Evolutionary conservation across 2,329 filamentous ascomycete genomes (phyloP).

Genomic region (Beauveria sp.): DNA sequence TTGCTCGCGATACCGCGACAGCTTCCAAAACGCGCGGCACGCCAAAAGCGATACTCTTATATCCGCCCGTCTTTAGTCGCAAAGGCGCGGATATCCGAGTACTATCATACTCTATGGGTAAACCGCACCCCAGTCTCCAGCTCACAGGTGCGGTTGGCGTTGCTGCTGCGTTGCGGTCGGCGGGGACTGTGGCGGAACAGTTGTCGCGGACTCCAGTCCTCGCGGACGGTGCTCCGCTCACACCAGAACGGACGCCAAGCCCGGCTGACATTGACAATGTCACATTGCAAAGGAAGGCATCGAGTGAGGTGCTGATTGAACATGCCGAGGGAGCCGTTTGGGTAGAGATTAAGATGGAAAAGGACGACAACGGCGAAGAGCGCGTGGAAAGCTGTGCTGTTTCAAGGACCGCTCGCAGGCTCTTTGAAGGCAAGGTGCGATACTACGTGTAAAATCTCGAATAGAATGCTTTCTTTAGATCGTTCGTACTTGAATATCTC

Average conservation of each 20-base stretch:
- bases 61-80: neutral
- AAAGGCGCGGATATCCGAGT: slow-evolving; percentile 20
- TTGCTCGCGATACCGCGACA: slow-evolving; percentile 25
- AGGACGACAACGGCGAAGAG: slow-evolving; percentile 13
- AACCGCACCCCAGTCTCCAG: slow-evolving; percentile 44
- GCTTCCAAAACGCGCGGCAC: neutral
- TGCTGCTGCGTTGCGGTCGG: slow-evolving; percentile 34
- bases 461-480: too few species aligned
- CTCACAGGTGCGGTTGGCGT: slow-evolving; percentile 43
- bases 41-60: neutral
- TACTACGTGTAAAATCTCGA: slow-evolving; percentile 16
- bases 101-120: slow-evolving; percentile 41
- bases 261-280: neutral
- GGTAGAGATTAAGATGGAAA: slow-evolving; percentile 14
- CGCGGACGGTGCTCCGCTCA: slow-evolving; percentile 7
- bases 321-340: neutral
- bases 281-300: neutral
- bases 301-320: neutral
- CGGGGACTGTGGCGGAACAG: slow-evolving; percentile 31
- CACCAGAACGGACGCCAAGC: slow-evolving; percentile 16
- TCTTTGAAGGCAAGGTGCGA: slow-evolving; percentile 25
- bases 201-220: slow-evolving; percentile 10
- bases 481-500: too few species aligned
- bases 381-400: slow-evolving; percentile 21
- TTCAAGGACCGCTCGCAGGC: slow-evolving; percentile 23